Conservation (phyloP, 2,329 filamentous ascomycete genomes). For the Monilinia vaccinii-corymbosi region DNA sequence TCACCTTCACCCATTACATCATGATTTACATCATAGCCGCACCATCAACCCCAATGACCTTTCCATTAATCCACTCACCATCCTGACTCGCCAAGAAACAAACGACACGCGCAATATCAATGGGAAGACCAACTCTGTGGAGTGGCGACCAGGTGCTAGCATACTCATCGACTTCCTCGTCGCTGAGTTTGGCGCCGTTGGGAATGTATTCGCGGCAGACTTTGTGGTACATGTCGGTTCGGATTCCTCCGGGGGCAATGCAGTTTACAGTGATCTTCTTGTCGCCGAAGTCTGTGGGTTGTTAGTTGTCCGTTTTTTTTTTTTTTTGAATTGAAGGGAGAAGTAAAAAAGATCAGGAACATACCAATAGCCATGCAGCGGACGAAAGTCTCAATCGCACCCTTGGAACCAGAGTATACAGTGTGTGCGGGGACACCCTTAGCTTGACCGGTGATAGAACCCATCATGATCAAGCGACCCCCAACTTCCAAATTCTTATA, state of each 20-base stretch:
- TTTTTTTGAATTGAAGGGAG: no score
- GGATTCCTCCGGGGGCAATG: conserved; percentile 60
- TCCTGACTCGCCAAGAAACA: conserved; percentile 50
- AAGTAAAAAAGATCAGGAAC: conserved; percentile 16
- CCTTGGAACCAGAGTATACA: conserved; percentile 68
- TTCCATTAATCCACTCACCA: conserved; percentile 35
- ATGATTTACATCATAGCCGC: conserved; percentile 20
- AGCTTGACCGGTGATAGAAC: conserved; percentile 58
- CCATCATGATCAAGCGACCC: conserved; percentile 67
- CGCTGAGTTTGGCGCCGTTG: conserved; percentile 42
- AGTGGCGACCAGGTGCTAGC: conserved; percentile 56
- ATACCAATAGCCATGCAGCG: conserved; percentile 62
- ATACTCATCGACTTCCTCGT: conserved; percentile 52
- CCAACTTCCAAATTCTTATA: conserved; percentile 62
- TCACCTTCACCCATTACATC: not conserved
- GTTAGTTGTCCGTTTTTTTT: conserved; percentile 50
- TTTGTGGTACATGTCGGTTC: conserved; percentile 59
- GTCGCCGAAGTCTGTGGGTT: conserved; percentile 43
- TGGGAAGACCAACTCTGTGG: conserved; percentile 56
- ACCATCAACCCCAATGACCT: conserved; percentile 21
- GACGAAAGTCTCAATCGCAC: conserved; percentile 68
- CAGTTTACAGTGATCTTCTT: conserved; percentile 60
- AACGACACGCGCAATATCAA: conserved; percentile 58
- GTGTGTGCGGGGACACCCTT: conserved; percentile 62
- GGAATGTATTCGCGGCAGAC: conserved; percentile 57